Base-by-base conservation (phyloP, 352 stramenopile genomes). In the Pythium angustatum region DNA sequence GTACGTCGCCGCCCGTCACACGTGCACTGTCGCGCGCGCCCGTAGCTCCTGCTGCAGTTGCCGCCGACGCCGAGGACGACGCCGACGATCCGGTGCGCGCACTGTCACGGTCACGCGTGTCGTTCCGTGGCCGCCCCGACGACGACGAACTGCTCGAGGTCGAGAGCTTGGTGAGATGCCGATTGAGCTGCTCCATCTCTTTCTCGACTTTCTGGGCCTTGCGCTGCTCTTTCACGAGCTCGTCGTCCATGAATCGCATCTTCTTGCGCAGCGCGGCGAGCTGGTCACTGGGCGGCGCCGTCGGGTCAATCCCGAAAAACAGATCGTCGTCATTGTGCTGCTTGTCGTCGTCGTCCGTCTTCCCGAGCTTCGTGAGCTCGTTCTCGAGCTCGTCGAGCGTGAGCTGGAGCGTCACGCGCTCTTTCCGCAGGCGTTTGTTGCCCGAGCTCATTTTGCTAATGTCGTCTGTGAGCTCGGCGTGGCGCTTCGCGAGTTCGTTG, bases 141-240 rank as follows among this genome's bases (percentile, higher is more conserved):
- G 78, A 77, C 21, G 60, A 79, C 21, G 70, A 73, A 7, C n/a
- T n/a, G n/a, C 66, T 69, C 17, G 71, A 77, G 9, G 56, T 71
- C 22, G 62, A 72, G 14, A 92, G 51, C 12, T 74, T 83, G 17
- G 75, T 66, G 31, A 91, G 76, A 45, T 93, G 85, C 54, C 88
- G 85, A 50, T 83, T 91, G 43, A 93, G 79, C 67, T 93, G 85
- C 43, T 91, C 82, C 82, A 93, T 92, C 56, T 96, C 87, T 43
- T 89, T 87, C 57, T 91, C 76, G 22, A 96, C 81, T 47, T 83
- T 81, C 19, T 71, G 66, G 28, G 84, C 75, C 55, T 92, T 93
- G 48, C 80, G 79, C 64, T 92, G 83, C 63, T 94, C 83, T 62
- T 94, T 94, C 40, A 73, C 68, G 21, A 96, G 58, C 40, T 96